A percentile compares a stretch with the other conserved stretches of the same genome.
These are phyloP conservation scores for Drosera capensis DNA, from an alignment of 148 eudicot species.

Conservation along the genomic window DNA sequence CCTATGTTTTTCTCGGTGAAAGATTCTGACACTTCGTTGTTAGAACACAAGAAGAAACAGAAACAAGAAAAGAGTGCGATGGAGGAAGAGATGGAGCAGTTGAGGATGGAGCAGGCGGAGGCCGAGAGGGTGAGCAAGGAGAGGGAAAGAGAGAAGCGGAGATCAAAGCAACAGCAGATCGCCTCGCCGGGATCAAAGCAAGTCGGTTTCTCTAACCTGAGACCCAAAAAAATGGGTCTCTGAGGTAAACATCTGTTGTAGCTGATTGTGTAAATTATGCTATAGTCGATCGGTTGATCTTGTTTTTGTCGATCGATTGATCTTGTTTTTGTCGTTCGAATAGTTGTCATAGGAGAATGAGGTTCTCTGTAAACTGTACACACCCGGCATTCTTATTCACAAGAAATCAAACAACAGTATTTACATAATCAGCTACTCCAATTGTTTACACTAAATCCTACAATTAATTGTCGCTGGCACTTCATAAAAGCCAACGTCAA, in stretches of 20 bases:
- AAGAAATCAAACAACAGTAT: too few relatives aligned
- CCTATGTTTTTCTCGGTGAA: background rate
- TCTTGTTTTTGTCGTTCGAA: background rate
- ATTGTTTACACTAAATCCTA: too few relatives aligned
- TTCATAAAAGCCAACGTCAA: too few relatives aligned
- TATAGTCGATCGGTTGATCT: too few relatives aligned
- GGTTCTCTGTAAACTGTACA: too few relatives aligned
- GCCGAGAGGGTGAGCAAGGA: constrained; percentile 31
- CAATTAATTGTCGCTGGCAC: too few relatives aligned
- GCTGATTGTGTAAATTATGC: background rate
- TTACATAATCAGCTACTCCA: too few relatives aligned
- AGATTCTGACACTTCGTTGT: background rate
- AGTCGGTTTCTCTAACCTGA: constrained; percentile 49
- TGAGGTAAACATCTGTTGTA: constrained; percentile 8
- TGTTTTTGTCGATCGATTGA: background rate
- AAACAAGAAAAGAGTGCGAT: constrained; percentile 70
- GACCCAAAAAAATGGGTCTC: constrained; percentile 71
- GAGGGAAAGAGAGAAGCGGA: background rate
- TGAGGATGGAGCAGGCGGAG: constrained; percentile 60
- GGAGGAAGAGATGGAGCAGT: constrained; percentile 84
- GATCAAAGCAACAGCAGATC: constrained; percentile 8
- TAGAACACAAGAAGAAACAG: constrained; percentile 27
- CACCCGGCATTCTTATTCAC: too few relatives aligned
- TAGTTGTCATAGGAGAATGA: too few relatives aligned
- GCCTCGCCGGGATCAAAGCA: constrained; percentile 48